These are phyloP conservation scores for Tympanopsis confertula DNA, from an alignment of 2,329 filamentous ascomycete species.

Conservation along the genomic window DNA sequence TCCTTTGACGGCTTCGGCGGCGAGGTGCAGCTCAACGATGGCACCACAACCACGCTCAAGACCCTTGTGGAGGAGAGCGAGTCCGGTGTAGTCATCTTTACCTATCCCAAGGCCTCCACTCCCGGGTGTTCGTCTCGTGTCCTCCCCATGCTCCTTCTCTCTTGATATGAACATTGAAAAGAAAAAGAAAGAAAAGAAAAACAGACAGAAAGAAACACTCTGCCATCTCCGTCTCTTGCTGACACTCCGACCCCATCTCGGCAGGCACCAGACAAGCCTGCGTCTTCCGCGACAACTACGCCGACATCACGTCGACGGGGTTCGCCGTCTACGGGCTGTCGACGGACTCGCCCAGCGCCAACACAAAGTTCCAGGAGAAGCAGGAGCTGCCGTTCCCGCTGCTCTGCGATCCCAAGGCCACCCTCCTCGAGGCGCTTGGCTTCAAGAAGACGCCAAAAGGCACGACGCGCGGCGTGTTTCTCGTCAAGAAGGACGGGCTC, in stretches of 20 bases:
- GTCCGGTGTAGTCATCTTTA: conserved; percentile 81
- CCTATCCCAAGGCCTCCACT: conserved; percentile 88
- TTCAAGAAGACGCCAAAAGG: conserved; percentile 74
- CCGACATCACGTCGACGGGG: conserved; percentile 63
- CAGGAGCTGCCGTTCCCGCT: conserved; percentile 81
- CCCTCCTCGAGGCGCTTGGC: conserved; percentile 76
- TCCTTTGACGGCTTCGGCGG: conserved; percentile 49
- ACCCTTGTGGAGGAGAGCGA: conserved; percentile 73
- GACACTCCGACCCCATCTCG: too few relatives aligned
- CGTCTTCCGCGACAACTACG: conserved; percentile 79
- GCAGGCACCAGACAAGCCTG: conserved; percentile 93
- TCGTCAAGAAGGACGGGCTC: conserved; percentile 71
- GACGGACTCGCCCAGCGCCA: conserved; percentile 76
- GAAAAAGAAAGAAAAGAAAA: too few relatives aligned
- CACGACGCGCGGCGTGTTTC: conserved; percentile 78
- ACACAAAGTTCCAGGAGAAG: conserved; percentile 85
- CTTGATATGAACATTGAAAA: too few relatives aligned
- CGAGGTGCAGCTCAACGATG: conserved; percentile 77
- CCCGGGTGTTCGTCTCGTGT: conserved; percentile 93
- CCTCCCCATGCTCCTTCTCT: too few relatives aligned
- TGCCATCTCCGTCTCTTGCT: too few relatives aligned
- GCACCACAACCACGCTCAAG: conserved; percentile 67
- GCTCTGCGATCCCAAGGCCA: conserved; percentile 67
- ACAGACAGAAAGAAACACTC: too few relatives aligned
- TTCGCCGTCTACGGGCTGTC: conserved; percentile 84